Percentiles rank a stretch among this genome's conserved stretches.
Evolutionary conservation across 179 eudicot genomes (phyloP).

Genomic region (Beta corolliflora): DNA sequence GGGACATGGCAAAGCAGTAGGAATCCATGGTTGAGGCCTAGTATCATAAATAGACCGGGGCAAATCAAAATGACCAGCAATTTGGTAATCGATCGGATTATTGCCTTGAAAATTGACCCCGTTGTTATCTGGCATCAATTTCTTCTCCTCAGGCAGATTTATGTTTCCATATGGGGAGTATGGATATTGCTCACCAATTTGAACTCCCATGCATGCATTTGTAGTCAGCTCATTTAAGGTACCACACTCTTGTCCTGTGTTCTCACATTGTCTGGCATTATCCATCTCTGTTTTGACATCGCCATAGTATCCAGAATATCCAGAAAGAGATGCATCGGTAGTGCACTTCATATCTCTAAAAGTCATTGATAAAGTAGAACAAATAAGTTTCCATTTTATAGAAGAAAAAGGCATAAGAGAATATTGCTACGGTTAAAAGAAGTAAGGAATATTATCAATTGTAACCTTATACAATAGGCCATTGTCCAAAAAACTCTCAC

Average conservation of each 20-base stretch:
- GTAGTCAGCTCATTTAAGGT: conserved; percentile 49
- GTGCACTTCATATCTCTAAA: conserved; percentile 65
- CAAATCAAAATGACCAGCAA: conserved; percentile 53
- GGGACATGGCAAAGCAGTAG: conserved; percentile 54
- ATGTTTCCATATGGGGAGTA: conserved; percentile 48
- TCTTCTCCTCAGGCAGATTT: conserved; percentile 50
- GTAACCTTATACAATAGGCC: neutral
- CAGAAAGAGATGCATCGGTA: conserved; percentile 48
- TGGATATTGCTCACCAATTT: conserved; percentile 64
- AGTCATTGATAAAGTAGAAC: neutral
- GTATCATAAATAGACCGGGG: conserved; percentile 55
- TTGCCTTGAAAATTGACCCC: conserved; percentile 49
- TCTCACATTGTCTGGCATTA: conserved; percentile 45
- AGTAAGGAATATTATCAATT: neutral
- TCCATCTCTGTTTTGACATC: conserved; percentile 47
- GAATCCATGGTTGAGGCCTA: conserved; percentile 55
- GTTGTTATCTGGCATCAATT: conserved; percentile 41
- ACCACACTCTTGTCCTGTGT: conserved; percentile 44
- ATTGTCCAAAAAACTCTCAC: no score
- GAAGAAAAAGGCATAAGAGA: neutral
- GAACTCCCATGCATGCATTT: conserved; percentile 54
- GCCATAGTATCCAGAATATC: conserved; percentile 46
- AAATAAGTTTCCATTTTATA: neutral
- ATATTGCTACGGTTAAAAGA: neutral
- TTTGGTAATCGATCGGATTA: conserved; percentile 55